phyloP scores from a whole-genome alignment of 1,139 yeast genomes.

The Hansenula sp. region DNA sequence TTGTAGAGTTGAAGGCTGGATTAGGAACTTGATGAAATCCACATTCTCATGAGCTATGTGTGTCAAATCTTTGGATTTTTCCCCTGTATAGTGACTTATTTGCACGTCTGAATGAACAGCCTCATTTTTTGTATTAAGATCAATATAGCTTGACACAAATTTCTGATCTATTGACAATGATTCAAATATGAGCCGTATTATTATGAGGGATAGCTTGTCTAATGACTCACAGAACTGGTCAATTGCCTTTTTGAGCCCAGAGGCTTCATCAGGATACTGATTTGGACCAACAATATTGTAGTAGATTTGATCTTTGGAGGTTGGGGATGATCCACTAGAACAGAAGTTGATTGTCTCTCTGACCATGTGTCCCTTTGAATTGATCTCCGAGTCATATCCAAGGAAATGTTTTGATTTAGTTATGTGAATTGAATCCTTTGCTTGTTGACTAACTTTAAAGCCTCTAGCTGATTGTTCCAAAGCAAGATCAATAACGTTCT shows the following conservation, averaged over 20 bases:
- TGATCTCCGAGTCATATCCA: conserved; percentile 32
- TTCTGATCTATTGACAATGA: not conserved
- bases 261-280: not conserved
- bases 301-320: too few relatives aligned
- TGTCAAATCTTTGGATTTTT: not conserved
- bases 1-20: conserved; percentile 48
- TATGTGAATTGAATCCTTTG: conserved; percentile 48
- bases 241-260: not conserved
- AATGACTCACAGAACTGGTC: not conserved
- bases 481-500: conserved; percentile 34
- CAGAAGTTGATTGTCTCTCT: not conserved
- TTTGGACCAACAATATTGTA: not conserved
- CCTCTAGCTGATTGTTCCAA: conserved; percentile 36
- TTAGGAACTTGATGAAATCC: conserved; percentile 51
- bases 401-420: conserved; percentile 54
- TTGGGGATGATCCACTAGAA: not conserved
- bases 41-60: conserved; percentile 52
- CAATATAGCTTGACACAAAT: not conserved
- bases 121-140: not conserved
- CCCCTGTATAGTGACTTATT: not conserved
- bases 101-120: not conserved
- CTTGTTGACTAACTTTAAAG: conserved; percentile 42
- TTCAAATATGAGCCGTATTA: not conserved
- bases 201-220: not conserved
- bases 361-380: not conserved